Base-by-base conservation (phyloP, 495 filamentous ascomycete genomes). In the Talaromyces liani region DNA sequence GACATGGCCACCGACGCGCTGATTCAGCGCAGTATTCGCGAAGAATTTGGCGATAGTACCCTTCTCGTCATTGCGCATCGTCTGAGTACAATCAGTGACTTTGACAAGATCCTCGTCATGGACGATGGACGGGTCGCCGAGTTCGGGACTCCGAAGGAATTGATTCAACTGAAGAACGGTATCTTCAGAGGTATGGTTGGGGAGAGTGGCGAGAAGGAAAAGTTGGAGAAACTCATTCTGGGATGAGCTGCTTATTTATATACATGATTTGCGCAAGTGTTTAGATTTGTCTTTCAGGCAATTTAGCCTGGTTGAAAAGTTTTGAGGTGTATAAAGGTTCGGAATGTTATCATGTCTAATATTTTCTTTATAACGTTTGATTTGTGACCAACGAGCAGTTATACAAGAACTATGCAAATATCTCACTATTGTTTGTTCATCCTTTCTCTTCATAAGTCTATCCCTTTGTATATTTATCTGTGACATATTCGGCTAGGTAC, bases 21-120 rank as follows among this genome's bases (percentile, higher is more conserved):
- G 16, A 94, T 97, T 65, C 91, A 96, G 74, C 81, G 87, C 12
- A 88, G 84, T 57, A 95, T 96, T 65, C 82, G 91, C 16, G 85
- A 89, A 56, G 90, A 92, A 70, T 95, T 94, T 62, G 83, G 87
- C 63, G 84, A 85, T n/a, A 80, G 82, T 10, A 93, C 91, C 0
- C 72, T 95, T 9, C 69, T 95, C n/a, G 91, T 94, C 2, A 93
- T 97, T 69, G 92, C 92, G 9, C 92, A 97, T 71, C 83, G 92
- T 3, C 72, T 97, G 20, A 91, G 87, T 70, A 96, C 92, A 0
- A 91, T 96, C 71, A 88, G 87, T 4, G 90, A 94, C 68, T 94
- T 93, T 62, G 92, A 96, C 73, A 82, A 84, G 39, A 92, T 97
- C 62, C 78, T 94, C 25, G 91, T 95, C 9, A 79, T 96, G 73